phyloP scores from a whole-genome alignment of 331 rosid genomes.

The Malus hybrid region DNA sequence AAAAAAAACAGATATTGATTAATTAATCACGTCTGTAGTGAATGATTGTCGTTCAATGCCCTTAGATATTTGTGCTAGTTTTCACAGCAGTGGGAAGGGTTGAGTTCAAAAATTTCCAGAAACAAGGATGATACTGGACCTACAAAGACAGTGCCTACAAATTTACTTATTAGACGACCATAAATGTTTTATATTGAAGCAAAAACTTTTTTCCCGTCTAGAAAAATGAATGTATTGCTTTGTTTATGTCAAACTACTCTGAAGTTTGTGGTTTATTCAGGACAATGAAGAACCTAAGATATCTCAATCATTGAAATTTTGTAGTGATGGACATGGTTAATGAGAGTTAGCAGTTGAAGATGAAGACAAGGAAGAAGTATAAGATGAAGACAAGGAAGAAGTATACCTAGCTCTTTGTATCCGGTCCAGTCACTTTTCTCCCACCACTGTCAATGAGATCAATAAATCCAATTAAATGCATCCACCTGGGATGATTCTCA shows the following conservation, averaged over 20 bases:
- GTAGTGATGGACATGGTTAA: background rate
- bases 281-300: background rate
- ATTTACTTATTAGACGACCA: background rate
- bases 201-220: background rate
- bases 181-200: background rate
- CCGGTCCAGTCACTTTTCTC: constrained; percentile 99
- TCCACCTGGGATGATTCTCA: constrained; percentile 74
- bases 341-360: background rate
- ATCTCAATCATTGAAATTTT: background rate
- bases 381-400: constrained; percentile 26
- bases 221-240: background rate
- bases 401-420: constrained; percentile 97
- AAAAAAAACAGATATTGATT: background rate
- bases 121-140: background rate
- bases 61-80: background rate
- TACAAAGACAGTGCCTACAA: background rate
- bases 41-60: background rate
- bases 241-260: background rate
- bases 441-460: constrained; percentile 99
- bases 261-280: background rate
- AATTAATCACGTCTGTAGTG: background rate
- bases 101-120: background rate
- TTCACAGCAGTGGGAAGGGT: background rate
- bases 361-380: constrained; percentile 27
- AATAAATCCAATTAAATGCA: constrained; percentile 92